phyloP scores from a whole-genome alignment of 1,284 basidiomycete species.

The Moniliophthora roreri region DNA sequence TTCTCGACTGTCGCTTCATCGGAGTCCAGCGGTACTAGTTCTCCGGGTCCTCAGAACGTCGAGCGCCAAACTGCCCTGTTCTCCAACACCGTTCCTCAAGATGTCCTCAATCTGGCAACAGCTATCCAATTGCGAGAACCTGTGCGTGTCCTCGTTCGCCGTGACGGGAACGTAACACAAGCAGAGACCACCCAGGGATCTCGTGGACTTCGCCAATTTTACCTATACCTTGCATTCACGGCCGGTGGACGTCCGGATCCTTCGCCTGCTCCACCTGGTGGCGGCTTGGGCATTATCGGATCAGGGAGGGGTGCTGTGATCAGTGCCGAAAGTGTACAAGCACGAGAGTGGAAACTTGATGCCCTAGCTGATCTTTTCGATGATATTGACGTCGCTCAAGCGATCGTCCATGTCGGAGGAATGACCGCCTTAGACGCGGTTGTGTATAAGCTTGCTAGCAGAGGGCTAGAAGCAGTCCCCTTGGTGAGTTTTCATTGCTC shows the following conservation, averaged over 20 bases:
- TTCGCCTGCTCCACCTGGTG: constrained; percentile 45
- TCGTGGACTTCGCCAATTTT: constrained; percentile 88
- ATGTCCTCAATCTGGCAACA: constrained; percentile 88
- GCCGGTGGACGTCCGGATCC: constrained; percentile 75
- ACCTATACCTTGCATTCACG: constrained; percentile 90
- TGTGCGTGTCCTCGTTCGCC: constrained; percentile 91
- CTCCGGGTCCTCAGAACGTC: constrained; percentile 33
- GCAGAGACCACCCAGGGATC: constrained; percentile 71
- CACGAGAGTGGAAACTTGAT: constrained; percentile 96
- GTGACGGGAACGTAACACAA: constrained; percentile 87
- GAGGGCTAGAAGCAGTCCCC: constrained; percentile 83
- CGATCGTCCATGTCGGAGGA: constrained; percentile 88
- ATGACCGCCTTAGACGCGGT: constrained; percentile 84
- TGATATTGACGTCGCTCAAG: constrained; percentile 83
- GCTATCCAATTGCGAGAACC: constrained; percentile 91
- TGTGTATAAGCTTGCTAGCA: constrained; percentile 84
- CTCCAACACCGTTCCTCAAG: constrained; percentile 92
- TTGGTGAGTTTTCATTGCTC: constrained; percentile 50
- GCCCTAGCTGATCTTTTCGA: constrained; percentile 92
- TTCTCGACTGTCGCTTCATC: constrained; percentile 57
- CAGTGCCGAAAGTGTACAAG: constrained; percentile 83
- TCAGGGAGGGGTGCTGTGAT: constrained; percentile 73
- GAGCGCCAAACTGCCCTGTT: constrained; percentile 97
- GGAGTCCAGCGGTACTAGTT: constrained; percentile 29
- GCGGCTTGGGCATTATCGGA: constrained; percentile 87